These are phyloP conservation scores for Blastocystis sp. DNA, from an alignment of 352 stramenopile genomes.

Conservation along the genomic window DNA sequence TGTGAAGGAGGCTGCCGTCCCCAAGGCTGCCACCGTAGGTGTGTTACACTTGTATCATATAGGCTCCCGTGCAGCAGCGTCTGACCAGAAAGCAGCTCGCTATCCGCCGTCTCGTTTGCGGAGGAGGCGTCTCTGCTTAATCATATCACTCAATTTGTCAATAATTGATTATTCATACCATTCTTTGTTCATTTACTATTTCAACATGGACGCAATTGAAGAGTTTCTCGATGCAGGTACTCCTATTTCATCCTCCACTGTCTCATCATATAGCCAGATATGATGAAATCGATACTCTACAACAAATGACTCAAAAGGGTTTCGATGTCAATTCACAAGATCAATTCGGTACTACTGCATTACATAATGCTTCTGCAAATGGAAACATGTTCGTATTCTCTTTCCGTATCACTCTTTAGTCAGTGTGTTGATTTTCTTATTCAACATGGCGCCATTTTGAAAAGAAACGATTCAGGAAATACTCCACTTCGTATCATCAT, in stretches of 20 bases:
- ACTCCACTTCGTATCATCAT: not conserved
- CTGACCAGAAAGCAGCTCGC: no score
- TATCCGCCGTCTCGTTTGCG: not conserved
- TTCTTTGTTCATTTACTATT: not conserved
- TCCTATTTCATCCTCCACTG: not conserved
- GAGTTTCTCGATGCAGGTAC: not conserved
- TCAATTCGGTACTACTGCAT: not conserved
- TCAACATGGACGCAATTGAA: not conserved
- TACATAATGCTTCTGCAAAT: not conserved
- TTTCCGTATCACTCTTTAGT: no score
- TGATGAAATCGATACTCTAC: not conserved
- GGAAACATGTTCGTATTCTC: no score
- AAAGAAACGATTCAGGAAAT: slow-evolving; percentile 5
- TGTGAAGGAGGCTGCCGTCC: no score
- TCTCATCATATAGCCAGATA: not conserved
- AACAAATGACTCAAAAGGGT: not conserved
- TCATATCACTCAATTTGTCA: no score
- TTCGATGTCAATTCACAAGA: not conserved
- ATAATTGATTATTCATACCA: no score
- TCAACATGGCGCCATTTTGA: no score
- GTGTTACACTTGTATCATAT: no score
- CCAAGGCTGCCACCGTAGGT: no score
- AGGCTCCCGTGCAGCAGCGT: no score
- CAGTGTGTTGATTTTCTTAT: no score
- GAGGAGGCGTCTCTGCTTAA: slow-evolving; percentile 14